Conservation (phyloP, 1,139 yeast genomes). For the Blastobotrys proliferans region DNA sequence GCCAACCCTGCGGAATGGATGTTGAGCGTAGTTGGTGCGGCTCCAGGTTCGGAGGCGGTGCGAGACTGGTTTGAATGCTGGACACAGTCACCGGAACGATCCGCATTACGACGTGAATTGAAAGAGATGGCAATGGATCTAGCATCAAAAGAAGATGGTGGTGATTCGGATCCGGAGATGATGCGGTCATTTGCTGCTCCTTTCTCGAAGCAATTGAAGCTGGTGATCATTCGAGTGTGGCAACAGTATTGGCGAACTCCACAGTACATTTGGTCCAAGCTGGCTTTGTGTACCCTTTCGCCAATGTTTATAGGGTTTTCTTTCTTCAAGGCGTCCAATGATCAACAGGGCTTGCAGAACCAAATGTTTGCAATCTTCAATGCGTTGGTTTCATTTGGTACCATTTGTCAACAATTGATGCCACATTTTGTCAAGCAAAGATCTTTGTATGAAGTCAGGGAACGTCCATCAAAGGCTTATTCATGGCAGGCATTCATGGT, state of each 20-base stretch:
- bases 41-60: slow-evolving; percentile 66
- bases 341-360: slow-evolving; percentile 45
- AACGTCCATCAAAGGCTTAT: slow-evolving; percentile 69
- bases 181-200: slow-evolving; percentile 39
- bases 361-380: slow-evolving; percentile 61
- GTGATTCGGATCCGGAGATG: slow-evolving; percentile 23
- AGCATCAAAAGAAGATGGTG: slow-evolving; percentile 20
- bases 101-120: slow-evolving; percentile 36
- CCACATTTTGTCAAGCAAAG: slow-evolving; percentile 71
- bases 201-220: slow-evolving; percentile 44
- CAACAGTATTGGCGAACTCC: slow-evolving; percentile 79
- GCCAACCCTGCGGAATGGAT: slow-evolving; percentile 86
- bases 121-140: slow-evolving; percentile 25
- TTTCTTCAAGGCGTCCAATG: slow-evolving; percentile 61
- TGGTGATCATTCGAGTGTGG: slow-evolving; percentile 51
- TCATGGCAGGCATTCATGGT: slow-evolving; percentile 58
- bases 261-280: slow-evolving; percentile 61
- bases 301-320: slow-evolving; percentile 70
- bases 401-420: slow-evolving; percentile 66
- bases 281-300: slow-evolving; percentile 48
- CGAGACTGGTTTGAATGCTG: slow-evolving; percentile 66
- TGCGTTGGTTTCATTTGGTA: slow-evolving; percentile 58
- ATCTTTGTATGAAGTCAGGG: slow-evolving; percentile 83
- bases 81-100: slow-evolving; percentile 55
- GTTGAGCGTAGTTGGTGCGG: slow-evolving; percentile 76